phyloP scores from a whole-genome alignment of 768 basidiomycete species.

The Collybia nuda region DNA sequence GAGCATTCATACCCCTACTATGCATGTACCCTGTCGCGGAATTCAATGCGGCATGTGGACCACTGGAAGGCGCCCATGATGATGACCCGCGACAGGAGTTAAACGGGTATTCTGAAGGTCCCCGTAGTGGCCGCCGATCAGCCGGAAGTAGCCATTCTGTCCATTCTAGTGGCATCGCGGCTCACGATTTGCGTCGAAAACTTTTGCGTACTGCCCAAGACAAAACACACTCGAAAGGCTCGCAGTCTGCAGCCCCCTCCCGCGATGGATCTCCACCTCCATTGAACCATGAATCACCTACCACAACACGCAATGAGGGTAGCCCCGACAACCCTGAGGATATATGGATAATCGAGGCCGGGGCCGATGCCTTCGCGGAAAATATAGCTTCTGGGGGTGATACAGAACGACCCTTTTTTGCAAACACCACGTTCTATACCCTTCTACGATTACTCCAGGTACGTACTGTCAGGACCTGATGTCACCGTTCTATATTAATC shows the following conservation, averaged over 20 bases:
- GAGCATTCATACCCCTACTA: constrained; percentile 79
- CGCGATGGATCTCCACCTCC: constrained; percentile 39
- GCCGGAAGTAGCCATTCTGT: constrained; percentile 37
- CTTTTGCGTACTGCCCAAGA: constrained; percentile 76
- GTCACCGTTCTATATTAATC: constrained; percentile 7
- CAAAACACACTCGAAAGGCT: constrained; percentile 31
- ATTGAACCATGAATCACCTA: constrained; percentile 29
- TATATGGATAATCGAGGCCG: constrained; percentile 61
- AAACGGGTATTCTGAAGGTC: constrained; percentile 27
- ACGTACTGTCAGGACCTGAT: constrained; percentile 18
- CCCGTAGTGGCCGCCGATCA: constrained; percentile 47
- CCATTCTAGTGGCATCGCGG: constrained; percentile 46
- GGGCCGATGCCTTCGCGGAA: constrained; percentile 23
- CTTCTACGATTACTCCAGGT: constrained; percentile 88
- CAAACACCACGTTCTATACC: constrained; percentile 92
- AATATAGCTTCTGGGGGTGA: constrained; percentile 23
- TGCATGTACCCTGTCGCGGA: constrained; percentile 70
- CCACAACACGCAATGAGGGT: constrained; percentile 25
- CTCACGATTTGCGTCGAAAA: constrained; percentile 76
- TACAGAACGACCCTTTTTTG: constrained; percentile 69
- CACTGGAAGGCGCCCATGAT: constrained; percentile 48
- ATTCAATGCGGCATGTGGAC: constrained; percentile 62
- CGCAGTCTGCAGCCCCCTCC: constrained; percentile 37
- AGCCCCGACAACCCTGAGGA: constrained; percentile 37
- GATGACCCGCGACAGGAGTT: constrained; percentile 36